phyloP scores from a whole-genome alignment of 257 asterid genomes.

The Nicotiana attenuata region DNA sequence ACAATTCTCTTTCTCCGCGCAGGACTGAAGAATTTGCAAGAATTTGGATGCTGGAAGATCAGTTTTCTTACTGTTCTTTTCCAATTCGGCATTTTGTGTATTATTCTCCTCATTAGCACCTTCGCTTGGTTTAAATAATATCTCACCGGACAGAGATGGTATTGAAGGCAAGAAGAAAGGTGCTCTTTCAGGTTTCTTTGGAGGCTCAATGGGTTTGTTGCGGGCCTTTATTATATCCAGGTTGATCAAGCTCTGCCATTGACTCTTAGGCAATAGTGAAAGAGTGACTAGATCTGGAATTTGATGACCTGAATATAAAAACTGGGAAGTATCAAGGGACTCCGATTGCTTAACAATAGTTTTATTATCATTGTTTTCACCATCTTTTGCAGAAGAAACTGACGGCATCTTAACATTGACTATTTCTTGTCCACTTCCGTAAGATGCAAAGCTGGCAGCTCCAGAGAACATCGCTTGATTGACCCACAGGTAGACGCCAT shows the following conservation, averaged over 20 bases:
- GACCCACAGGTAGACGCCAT: conserved; percentile 87
- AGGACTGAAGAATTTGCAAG: conserved; percentile 49
- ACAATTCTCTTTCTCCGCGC: conserved; percentile 49
- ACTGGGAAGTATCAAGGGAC: conserved; percentile 26
- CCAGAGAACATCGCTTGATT: conserved; percentile 88
- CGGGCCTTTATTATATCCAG: conserved; percentile 80
- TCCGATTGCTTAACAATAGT: conserved; percentile 22
- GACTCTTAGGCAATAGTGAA: conserved; percentile 80
- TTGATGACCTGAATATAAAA: conserved; percentile 36
- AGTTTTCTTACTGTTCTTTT: conserved; percentile 18
- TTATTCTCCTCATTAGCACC: conserved; percentile 40
- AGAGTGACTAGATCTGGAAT: conserved; percentile 82
- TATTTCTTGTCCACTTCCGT: conserved; percentile 70
- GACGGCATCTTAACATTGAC: conserved; percentile 59
- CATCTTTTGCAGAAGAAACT: conserved; percentile 39
- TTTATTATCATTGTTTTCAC: conserved; percentile 32
- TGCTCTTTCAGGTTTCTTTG: conserved; percentile 88
- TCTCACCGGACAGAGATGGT: conserved; percentile 78
- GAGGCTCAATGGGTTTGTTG: conserved; percentile 95
- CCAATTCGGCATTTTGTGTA: conserved; percentile 30
- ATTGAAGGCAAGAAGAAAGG: conserved; percentile 87
- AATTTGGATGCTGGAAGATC: conserved; percentile 49
- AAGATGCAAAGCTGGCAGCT: conserved; percentile 36
- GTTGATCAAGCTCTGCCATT: conserved; percentile 95
- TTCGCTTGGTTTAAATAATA: conserved; percentile 52